Evolutionary conservation across 106 monocot genomes (phyloP).

Genomic region (Vanilla planifolia): DNA sequence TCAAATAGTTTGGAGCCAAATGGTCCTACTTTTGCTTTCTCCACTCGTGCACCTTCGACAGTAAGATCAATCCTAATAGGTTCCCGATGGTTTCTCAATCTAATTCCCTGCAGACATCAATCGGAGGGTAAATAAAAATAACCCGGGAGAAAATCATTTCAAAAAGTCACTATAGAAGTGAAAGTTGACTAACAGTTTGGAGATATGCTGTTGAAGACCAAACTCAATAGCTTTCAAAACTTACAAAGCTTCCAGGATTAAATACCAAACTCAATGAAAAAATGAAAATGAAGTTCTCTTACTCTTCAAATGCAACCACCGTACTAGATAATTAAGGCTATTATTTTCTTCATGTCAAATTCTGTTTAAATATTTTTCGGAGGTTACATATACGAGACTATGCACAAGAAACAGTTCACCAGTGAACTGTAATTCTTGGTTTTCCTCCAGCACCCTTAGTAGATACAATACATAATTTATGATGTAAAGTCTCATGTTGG

Average conservation of each 20-base stretch:
- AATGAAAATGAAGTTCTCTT: not conserved
- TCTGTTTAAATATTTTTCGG: too few relatives aligned
- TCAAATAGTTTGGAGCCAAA: constrained; percentile 88
- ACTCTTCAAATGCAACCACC: not conserved
- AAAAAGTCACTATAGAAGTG: not conserved
- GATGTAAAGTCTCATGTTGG: too few relatives aligned
- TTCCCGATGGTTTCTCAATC: constrained; percentile 47
- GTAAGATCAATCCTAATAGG: constrained; percentile 73
- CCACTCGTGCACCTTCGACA: constrained; percentile 40
- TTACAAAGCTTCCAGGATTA: too few relatives aligned
- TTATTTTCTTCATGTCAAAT: too few relatives aligned
- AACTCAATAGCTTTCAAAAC: too few relatives aligned
- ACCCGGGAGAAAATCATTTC: not conserved
- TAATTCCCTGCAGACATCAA: constrained; percentile 73
- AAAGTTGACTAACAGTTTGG: not conserved
- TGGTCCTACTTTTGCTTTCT: constrained; percentile 89
- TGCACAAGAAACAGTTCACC: too few relatives aligned
- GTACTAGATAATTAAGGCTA: too few relatives aligned
- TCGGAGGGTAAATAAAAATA: constrained; percentile 10
- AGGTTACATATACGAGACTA: too few relatives aligned
- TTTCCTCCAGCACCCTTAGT: too few relatives aligned
- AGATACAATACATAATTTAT: too few relatives aligned
- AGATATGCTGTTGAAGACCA: not conserved
- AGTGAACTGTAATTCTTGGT: too few relatives aligned
- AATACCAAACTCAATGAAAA: not conserved